Base-by-base conservation (phyloP, 192 early-diverging fungal genomes). In the Lobosporangium transversale region DNA sequence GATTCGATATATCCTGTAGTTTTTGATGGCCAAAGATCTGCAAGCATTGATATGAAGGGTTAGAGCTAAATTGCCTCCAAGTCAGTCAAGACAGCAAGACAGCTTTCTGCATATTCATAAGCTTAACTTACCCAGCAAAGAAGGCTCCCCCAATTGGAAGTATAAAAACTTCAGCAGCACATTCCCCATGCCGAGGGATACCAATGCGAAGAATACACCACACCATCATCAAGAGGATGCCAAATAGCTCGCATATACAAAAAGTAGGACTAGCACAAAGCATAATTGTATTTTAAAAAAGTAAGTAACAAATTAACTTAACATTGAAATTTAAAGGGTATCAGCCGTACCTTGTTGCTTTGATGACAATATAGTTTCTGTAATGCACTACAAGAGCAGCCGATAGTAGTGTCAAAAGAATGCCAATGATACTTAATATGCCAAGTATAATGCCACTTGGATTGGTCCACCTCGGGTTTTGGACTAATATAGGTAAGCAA, bases 1-100 rank as follows among this genome's bases (percentile, higher is more conserved):
- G 58, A 85, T 85, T 11, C 84, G 75, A 50, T 83, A 85, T 26
- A 85, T 81, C 40, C 84, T 66, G 56, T 78, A 85, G 24, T 81
- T 82, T 35, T 85, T 85, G 52, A 82, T 78, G 14, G 79, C 78
- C 57, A 85, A 53, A 12, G 82, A 81, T 9, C 84, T 83, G 68
- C 30, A 31, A 17, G 35, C 10, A 42, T 12, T 42, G 26, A 31
- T 6, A 26, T 32, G 11, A 3, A n/a, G n/a, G n/a, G n/a, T n/a
- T n/a, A n/a, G n/a, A n/a, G n/a, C n/a, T n/a, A n/a, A n/a, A n/a
- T n/a, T n/a, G n/a, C n/a, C n/a, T n/a, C n/a, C n/a, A n/a, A n/a
- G n/a, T n/a, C n/a, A n/a, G n/a, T n/a, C n/a, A n/a, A n/a, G n/a
- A n/a, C n/a, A n/a, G n/a, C n/a, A n/a, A n/a, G n/a, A n/a, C n/a